These are phyloP conservation scores for Trifolium repens DNA, from an alignment of 306 rosid genomes.

Conservation along the genomic window DNA sequence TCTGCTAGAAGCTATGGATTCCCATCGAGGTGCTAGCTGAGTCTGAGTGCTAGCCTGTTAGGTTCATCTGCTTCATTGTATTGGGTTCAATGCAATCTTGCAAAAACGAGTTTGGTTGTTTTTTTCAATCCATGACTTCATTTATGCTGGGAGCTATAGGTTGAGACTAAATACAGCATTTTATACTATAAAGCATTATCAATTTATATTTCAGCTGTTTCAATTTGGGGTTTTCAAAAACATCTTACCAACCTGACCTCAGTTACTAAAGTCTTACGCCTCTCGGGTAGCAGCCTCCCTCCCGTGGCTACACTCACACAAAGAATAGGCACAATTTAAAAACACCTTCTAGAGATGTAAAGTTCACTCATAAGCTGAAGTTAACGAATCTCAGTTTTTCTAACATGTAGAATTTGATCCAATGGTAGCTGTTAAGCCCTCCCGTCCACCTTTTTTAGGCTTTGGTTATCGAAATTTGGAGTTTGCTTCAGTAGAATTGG, in stretches of 20 bases:
- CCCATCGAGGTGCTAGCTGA: not conserved
- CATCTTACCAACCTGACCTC: not conserved
- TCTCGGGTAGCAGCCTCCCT: not conserved
- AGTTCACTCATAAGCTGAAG: not conserved
- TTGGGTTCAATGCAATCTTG: not conserved
- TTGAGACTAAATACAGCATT: conserved; percentile 2
- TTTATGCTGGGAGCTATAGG: not conserved
- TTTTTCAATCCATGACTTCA: not conserved
- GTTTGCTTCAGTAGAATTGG: not conserved
- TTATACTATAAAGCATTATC: not conserved
- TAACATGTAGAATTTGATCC: not conserved
- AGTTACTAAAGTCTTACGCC: not conserved
- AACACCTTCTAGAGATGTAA: not conserved
- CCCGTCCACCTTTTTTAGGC: not conserved
- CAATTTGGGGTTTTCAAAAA: not conserved
- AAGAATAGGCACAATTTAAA: conserved; percentile 1
- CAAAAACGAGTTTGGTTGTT: not conserved
- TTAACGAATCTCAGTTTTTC: not conserved
- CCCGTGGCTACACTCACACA: not conserved
- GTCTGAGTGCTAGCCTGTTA: not conserved
- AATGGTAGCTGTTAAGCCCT: not conserved
- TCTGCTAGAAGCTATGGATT: conserved; percentile 3
- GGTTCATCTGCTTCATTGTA: not conserved
- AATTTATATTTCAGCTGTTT: not conserved
- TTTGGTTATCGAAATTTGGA: conserved; percentile 12